These are phyloP conservation scores for Monilinia vaccinii-corymbosi DNA, from an alignment of 2,329 filamentous ascomycete species.

Conservation along the genomic window DNA sequence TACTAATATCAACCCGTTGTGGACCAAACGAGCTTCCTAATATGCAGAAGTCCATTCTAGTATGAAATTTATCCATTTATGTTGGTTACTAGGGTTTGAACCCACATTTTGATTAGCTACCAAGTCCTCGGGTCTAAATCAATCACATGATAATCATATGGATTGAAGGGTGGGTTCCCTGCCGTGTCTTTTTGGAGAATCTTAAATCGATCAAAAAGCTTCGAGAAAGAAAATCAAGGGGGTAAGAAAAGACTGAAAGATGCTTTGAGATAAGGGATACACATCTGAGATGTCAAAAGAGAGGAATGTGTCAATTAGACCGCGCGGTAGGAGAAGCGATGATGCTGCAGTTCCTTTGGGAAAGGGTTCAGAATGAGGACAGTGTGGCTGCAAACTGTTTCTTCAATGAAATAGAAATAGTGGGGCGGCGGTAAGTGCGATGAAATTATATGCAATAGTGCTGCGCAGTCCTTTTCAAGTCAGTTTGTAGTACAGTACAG, in stretches of 20 bases:
- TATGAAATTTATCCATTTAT: not conserved
- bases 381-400: slow-evolving; percentile 2
- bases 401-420: slow-evolving; percentile 7
- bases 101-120: slow-evolving; percentile 3
- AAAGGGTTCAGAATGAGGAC: slow-evolving; percentile 1
- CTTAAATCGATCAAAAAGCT: not conserved
- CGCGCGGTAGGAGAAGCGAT: slow-evolving; percentile 6
- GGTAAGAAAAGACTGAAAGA: not conserved
- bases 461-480: not conserved
- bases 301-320: not conserved
- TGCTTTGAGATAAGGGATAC: not conserved
- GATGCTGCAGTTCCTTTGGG: not conserved
- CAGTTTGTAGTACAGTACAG: not conserved
- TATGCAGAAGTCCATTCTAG: not conserved
- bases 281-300: not conserved
- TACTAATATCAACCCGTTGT: not conserved
- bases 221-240: not conserved
- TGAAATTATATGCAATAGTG: not conserved
- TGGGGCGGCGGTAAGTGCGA: slow-evolving; percentile 2
- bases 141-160: slow-evolving; percentile 5
- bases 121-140: not conserved
- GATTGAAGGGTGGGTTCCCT: not conserved
- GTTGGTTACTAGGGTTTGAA: not conserved
- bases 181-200: not conserved
- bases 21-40: not conserved